Evolutionary conservation across 768 basidiomycete species (phyloP).

Genomic region (Kwoniella sp.): DNA sequence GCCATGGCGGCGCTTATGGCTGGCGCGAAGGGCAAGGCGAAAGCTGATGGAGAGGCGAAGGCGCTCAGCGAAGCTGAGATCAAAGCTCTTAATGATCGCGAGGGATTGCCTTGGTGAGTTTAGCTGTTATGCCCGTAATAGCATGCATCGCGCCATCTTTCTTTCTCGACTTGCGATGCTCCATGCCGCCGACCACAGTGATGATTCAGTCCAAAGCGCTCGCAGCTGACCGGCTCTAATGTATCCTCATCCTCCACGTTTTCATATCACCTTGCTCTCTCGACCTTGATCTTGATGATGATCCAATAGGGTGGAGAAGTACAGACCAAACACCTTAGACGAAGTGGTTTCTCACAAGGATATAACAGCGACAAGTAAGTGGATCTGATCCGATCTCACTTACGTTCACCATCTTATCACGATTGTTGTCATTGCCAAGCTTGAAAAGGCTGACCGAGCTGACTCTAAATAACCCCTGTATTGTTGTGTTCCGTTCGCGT

Average conservation of each 20-base stretch:
- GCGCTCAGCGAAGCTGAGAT: conserved; percentile 33
- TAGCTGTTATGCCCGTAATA: background rate
- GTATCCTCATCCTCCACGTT: no score
- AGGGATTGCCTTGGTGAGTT: conserved; percentile 83
- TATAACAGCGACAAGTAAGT: conserved; percentile 87
- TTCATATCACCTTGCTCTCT: no score
- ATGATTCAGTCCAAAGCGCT: no score
- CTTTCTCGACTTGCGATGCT: no score
- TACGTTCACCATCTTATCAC: no score
- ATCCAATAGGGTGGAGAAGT: conserved; percentile 87
- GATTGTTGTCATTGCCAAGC: no score
- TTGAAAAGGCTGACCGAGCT: no score
- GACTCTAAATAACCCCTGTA: no score
- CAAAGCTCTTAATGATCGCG: conserved; percentile 65
- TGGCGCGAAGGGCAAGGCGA: conserved; percentile 41
- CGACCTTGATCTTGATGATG: background rate
- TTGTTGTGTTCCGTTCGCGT: background rate
- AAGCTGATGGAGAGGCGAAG: conserved; percentile 14
- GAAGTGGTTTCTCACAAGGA: conserved; percentile 97
- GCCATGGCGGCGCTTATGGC: conserved; percentile 50
- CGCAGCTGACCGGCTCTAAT: no score
- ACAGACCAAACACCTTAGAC: conserved; percentile 83
- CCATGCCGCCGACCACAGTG: no score
- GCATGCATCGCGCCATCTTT: no score
- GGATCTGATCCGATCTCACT: background rate